phyloP scores from a whole-genome alignment of 2,329 filamentous ascomycete species.

The Aspergillus sclerotialis region DNA sequence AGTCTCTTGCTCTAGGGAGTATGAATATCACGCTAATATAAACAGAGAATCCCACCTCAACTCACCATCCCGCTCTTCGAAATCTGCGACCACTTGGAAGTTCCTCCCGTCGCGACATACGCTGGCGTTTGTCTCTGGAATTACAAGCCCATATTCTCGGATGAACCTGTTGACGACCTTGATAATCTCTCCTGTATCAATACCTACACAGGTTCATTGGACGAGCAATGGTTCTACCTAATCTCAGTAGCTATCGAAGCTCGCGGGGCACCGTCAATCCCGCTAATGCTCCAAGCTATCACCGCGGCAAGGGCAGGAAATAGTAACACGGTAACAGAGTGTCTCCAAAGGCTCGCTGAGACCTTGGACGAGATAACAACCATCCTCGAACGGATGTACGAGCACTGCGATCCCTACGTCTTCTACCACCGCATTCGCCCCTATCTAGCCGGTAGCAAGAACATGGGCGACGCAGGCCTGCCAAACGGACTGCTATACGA shows the following conservation, averaged over 20 bases:
- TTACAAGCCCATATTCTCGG: conserved; percentile 81
- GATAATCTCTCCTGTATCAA: conserved; percentile 82
- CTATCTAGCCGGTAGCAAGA: conserved; percentile 92
- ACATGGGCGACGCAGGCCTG: conserved; percentile 90
- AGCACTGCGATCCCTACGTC: conserved; percentile 85
- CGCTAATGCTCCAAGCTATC: conserved; percentile 83
- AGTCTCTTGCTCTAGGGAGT: background rate
- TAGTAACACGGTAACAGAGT: conserved; percentile 62
- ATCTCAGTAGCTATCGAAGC: conserved; percentile 94
- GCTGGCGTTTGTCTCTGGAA: conserved; percentile 93
- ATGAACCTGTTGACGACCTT: conserved; percentile 73
- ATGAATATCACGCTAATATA: conserved; percentile 2
- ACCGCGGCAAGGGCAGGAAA: conserved; percentile 68
- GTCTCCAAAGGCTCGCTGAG: conserved; percentile 77
- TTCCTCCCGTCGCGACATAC: conserved; percentile 91
- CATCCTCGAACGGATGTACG: conserved; percentile 83
- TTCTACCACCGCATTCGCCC: conserved; percentile 97
- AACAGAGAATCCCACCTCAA: conserved; percentile 62
- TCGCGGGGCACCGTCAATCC: conserved; percentile 76
- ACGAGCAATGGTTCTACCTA: conserved; percentile 98
- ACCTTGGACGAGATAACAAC: conserved; percentile 74
- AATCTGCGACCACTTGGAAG: conserved; percentile 69
- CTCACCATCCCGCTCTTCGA: conserved; percentile 77
- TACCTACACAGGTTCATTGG: conserved; percentile 88
- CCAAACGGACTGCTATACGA: conserved; percentile 85